phyloP scores from a whole-genome alignment of 306 rosid species.

The Rosa rugosa region DNA sequence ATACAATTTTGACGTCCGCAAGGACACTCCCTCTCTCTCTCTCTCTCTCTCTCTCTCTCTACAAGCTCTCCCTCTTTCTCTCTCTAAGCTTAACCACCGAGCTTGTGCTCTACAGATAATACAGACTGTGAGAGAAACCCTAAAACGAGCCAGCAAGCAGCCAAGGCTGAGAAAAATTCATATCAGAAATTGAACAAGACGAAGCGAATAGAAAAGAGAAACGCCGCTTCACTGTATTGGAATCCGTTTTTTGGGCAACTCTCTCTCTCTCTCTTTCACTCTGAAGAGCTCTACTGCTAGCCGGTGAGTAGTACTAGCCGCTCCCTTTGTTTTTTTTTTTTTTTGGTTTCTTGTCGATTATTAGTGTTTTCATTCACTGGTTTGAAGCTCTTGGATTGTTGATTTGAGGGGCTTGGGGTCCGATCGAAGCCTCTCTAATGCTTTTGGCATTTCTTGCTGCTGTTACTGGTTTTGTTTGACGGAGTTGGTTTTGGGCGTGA shows the following conservation, averaged over 20 bases:
- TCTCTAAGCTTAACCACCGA: conserved; percentile 35
- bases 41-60: conserved; percentile 59
- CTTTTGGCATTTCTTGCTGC: background rate
- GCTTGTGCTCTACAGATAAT: conserved; percentile 32
- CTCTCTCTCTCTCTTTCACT: background rate
- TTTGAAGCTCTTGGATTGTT: conserved; percentile 43
- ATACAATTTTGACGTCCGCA: conserved; percentile 97
- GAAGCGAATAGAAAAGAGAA: background rate
- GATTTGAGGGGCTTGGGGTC: conserved; percentile 43
- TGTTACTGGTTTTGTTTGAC: conserved; percentile 17
- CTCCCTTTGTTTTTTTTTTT: conserved; percentile 8
- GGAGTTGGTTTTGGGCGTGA: conserved; percentile 31
- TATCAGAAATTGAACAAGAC: background rate
- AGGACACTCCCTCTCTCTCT: conserved; percentile 31
- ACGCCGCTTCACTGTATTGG: conserved; percentile 15
- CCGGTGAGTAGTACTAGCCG: conserved; percentile 32
- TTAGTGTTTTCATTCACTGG: conserved; percentile 17
- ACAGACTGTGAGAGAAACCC: conserved; percentile 49
- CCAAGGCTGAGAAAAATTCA: too few relatives aligned
- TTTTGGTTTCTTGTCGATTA: background rate
- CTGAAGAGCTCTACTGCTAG: conserved; percentile 7
- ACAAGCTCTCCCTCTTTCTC: conserved; percentile 36
- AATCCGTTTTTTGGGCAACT: background rate
- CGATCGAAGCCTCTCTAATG: conserved; percentile 45
- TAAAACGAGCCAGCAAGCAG: conserved; percentile 19